Evolutionary conservation across 2,329 filamentous ascomycete species (phyloP).

Genomic region (Aspergillus fischeri): DNA sequence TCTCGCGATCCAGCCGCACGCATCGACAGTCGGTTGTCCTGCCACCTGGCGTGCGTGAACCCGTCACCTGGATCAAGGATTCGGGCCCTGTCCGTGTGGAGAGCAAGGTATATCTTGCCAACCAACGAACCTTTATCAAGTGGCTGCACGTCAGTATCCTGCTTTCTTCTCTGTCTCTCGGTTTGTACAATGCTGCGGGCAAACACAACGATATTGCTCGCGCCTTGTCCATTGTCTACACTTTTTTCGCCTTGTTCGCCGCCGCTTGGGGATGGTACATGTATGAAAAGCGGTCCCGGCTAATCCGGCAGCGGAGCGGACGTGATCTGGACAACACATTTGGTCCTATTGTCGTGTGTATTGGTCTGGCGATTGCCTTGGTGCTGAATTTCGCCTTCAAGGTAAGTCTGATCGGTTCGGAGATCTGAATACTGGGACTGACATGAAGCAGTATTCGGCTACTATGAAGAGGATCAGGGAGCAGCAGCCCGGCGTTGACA

Average conservation of each 20-base stretch:
- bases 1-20: conserved; percentile 67
- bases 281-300: conserved; percentile 67
- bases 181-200: conserved; percentile 83
- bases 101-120: conserved; percentile 97
- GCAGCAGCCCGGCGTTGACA: conserved; percentile 9
- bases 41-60: conserved; percentile 84
- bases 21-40: conserved; percentile 54
- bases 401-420: conserved; percentile 26
- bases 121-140: conserved; percentile 96
- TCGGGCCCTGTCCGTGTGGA: conserved; percentile 87
- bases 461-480: conserved; percentile 21
- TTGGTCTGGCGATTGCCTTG: conserved; percentile 72
- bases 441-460: conserved; percentile 24
- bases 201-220: conserved; percentile 69
- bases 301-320: conserved; percentile 82
- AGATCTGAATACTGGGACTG: background rate
- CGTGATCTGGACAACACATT: conserved; percentile 89
- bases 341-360: conserved; percentile 78
- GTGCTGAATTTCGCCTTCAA: conserved; percentile 87
- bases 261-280: conserved; percentile 84
- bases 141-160: conserved; percentile 95
- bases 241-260: conserved; percentile 74
- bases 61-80: conserved; percentile 89
- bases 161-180: conserved; percentile 76
- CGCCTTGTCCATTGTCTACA: conserved; percentile 76